Base-by-base conservation (phyloP, 2,329 filamentous ascomycete species). In the Xylaria hypoxylon region DNA sequence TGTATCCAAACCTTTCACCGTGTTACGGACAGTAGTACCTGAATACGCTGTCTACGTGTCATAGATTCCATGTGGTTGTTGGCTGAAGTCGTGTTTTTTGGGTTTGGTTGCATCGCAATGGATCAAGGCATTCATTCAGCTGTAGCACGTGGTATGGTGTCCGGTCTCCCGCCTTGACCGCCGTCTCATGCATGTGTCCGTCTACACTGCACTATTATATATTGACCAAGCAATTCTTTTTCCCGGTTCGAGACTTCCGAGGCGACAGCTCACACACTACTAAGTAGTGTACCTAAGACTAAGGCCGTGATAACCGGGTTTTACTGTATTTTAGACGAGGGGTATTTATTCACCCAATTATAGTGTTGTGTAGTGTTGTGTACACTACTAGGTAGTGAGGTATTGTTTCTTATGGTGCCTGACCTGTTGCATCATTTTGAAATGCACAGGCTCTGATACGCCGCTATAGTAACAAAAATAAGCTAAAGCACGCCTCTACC, bases 371-470 rank as follows among this genome's bases (percentile, higher is more conserved):
- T 31, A 31, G 5, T 33, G 10, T 7, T 33, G 10, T 10, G 10
- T 10, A 33, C 31, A 33, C 33, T 38, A 15, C 10, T 38, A 38
- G 35, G 35, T 38, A 31, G 28, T 5, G 28, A 5, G 8, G 2
- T 31, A 31, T 5, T 31, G 8, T 5, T 31, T 31, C 5, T 31
- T 5, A 8, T 31, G 8, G 10, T 33, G 33, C 28, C 26, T 33
- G n/a, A 8, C 31, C 38, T n/a, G n/a, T n/a, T n/a, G n/a, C n/a
- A 63, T 55, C 33, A n/a, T 22, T 68, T 45, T 55, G 62, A 48
- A 65, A 59, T 59, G 26, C 33, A n/a, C 28, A 15, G 24, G 3
- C 57, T 35, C 50, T 65, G 65, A 67, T 67, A 64, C 28, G 64
- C 38, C 28, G 64, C 38, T 11, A 22, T 28, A 13, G 5, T 35